Evolutionary conservation across 805 yeast genomes (phyloP).

Genomic region (Lipomyces spencermartinsiae): DNA sequence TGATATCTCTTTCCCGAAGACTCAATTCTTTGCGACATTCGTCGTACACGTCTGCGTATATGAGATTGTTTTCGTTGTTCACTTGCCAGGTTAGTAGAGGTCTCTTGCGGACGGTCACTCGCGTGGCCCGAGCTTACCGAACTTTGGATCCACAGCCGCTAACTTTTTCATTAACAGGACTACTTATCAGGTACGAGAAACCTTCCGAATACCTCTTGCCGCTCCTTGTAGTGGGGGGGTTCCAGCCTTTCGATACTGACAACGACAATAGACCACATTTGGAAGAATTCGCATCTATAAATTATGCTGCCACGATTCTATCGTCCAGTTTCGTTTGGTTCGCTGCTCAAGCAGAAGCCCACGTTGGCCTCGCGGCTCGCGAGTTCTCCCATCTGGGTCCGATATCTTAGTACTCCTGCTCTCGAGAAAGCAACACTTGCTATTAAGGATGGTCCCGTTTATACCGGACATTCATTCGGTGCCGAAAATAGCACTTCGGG

Average conservation of each 20-base stretch:
- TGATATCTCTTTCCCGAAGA: not conserved
- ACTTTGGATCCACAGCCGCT: conserved; percentile 8
- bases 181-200: conserved; percentile 33
- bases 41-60: conserved; percentile 21
- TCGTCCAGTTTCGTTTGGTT: conserved; percentile 15
- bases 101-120: not conserved
- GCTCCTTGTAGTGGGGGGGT: not conserved
- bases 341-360: conserved; percentile 12
- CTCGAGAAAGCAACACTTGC: conserved; percentile 28
- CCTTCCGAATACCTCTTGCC: not conserved
- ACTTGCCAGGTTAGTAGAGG: conserved; percentile 35
- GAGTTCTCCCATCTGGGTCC: conserved; percentile 9
- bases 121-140: not conserved
- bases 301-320: conserved; percentile 21
- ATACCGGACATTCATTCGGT: conserved; percentile 97
- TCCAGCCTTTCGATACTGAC: not conserved
- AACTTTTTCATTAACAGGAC: conserved; percentile 28
- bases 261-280: conserved; percentile 29
- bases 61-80: conserved; percentile 34
- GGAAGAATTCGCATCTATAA: conserved; percentile 30
- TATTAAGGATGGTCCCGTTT: conserved; percentile 40
- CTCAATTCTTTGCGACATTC: conserved; percentile 1
- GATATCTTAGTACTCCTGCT: conserved; percentile 12
- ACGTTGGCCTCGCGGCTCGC: not conserved
- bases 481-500: conserved; percentile 89